phyloP scores from a whole-genome alignment of 139 green algal genomes.

The Tetraselmis striata region DNA sequence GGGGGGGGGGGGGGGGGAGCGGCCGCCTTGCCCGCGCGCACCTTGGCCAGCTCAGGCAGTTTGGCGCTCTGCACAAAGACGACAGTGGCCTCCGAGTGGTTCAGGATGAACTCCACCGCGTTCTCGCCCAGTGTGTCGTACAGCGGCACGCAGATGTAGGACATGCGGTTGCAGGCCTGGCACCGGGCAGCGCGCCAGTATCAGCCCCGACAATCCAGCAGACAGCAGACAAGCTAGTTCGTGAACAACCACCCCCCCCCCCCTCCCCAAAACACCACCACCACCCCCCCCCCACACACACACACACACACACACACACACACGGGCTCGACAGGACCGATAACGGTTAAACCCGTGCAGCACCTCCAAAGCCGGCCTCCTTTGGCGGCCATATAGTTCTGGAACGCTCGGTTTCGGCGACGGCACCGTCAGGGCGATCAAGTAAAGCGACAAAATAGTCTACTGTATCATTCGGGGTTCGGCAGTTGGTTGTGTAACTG shows the following conservation, averaged over 20 bases:
- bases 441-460: no score
- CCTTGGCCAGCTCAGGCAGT: no score
- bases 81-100: slow-evolving; percentile 19
- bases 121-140: slow-evolving; percentile 28
- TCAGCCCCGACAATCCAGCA: neutral
- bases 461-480: neutral
- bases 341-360: slow-evolving; percentile 8
- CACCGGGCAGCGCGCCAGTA: no score
- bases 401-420: no score
- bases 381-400: neutral
- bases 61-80: slow-evolving; percentile 7
- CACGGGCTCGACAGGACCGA: neutral
- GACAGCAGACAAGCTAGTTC: neutral
- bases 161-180: slow-evolving; percentile 9
- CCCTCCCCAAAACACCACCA: no score
- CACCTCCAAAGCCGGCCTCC: slow-evolving; percentile 1
- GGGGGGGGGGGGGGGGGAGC: no score
- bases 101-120: slow-evolving; percentile 24
- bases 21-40: no score
- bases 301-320: neutral
- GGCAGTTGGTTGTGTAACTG: neutral
- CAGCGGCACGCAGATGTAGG: slow-evolving; percentile 16
- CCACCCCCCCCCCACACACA: no score
- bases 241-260: no score
- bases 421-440: no score